Evolutionary conservation across 2,329 filamentous ascomycete species (phyloP).

Genomic region (Botrytis byssoidea): DNA sequence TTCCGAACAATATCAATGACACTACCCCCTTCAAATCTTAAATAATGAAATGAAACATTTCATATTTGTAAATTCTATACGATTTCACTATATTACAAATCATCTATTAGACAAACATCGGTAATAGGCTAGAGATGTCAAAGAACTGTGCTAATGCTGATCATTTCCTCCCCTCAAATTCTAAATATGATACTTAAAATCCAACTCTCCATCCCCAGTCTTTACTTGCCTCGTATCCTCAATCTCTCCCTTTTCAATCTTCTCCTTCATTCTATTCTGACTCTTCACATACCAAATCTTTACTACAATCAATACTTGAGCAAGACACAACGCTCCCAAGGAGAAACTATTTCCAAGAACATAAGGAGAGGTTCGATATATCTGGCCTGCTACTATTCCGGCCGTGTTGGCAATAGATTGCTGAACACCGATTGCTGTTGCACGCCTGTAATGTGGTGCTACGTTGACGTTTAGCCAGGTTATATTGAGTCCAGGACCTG

Average conservation of each 20-base stretch:
- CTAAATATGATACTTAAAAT: slow-evolving; percentile 47
- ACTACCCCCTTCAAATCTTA: not conserved
- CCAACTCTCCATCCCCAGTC: slow-evolving; percentile 48
- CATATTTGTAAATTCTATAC: not conserved
- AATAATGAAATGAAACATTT: not conserved
- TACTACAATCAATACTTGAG: slow-evolving; percentile 40
- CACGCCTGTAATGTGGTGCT: slow-evolving; percentile 47
- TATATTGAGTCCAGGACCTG: slow-evolving; percentile 47
- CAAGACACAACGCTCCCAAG: slow-evolving; percentile 25
- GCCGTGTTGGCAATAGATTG: slow-evolving; percentile 48
- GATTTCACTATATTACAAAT: not conserved
- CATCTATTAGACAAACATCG: not conserved
- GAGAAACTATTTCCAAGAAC: slow-evolving; percentile 30
- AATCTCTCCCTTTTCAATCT: slow-evolving; percentile 43
- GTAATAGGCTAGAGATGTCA: not conserved
- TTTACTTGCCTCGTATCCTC: slow-evolving; percentile 47
- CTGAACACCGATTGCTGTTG: slow-evolving; percentile 48
- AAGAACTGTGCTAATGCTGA: not conserved
- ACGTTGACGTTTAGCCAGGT: slow-evolving; percentile 49
- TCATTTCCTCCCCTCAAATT: not conserved
- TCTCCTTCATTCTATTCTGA: slow-evolving; percentile 43
- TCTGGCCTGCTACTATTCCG: slow-evolving; percentile 43
- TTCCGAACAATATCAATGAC: not conserved
- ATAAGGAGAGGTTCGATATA: slow-evolving; percentile 31
- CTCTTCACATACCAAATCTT: slow-evolving; percentile 46